Evolutionary conservation across 73 alveolate species (phyloP).

Genomic region (Tetrahymena thermophila): DNA sequence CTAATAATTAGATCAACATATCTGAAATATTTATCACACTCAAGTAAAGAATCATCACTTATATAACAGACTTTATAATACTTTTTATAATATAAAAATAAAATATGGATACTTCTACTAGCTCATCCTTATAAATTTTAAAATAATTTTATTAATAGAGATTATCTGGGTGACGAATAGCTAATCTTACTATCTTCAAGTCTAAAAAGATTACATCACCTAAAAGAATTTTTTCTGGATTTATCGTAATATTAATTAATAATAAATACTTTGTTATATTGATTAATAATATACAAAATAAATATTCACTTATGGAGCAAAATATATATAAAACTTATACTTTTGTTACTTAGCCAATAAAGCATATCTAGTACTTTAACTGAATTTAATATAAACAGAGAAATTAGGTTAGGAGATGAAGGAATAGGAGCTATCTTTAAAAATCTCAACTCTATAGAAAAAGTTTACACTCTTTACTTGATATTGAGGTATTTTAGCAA

Average conservation of each 20-base stretch:
- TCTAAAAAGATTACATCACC: background rate
- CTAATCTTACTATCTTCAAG: background rate
- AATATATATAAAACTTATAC: too few relatives aligned
- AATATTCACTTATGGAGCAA: too few relatives aligned
- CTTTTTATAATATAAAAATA: too few relatives aligned
- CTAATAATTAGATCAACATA: background rate
- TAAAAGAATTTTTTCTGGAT: background rate
- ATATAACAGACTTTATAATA: background rate
- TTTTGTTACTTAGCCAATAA: too few relatives aligned
- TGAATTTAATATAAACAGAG: background rate
- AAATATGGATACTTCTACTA: too few relatives aligned
- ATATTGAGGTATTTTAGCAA: background rate
- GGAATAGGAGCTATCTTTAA: background rate
- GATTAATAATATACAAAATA: background rate
- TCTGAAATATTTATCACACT: background rate
- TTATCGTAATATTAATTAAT: background rate
- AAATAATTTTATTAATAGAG: background rate
- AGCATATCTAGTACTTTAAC: too few relatives aligned
- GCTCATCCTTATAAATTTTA: too few relatives aligned
- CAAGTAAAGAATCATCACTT: background rate
- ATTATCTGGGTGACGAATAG: background rate
- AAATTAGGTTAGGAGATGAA: background rate
- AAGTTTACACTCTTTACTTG: background rate
- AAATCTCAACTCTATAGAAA: background rate
- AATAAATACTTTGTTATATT: background rate